Base-by-base conservation (phyloP, 2,329 filamentous ascomycete species). In the Colletotrichum brevisporum region DNA sequence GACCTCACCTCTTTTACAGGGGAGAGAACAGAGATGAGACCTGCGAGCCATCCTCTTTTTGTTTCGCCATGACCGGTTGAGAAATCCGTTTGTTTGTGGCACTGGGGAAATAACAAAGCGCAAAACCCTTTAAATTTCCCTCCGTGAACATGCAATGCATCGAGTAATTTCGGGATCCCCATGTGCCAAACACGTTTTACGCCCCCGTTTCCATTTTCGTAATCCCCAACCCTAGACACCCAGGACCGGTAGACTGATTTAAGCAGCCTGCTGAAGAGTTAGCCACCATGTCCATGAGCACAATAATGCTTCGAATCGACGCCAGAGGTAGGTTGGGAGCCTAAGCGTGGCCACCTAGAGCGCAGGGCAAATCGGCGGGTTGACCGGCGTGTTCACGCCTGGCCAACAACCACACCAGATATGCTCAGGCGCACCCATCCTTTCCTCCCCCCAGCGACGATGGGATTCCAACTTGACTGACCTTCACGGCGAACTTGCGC, bases 401-500 rank as follows among this genome's bases (percentile, higher is more conserved):
- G 31, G 10, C 31, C 31, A 36, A 10, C 10, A 36, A 8, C 31
- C 31, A 36, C 31, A 10, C 31, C 9, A 10, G 10, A 36, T 36
- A 6, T 36, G 4, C 31, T 4, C 31, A 36, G 31, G 8, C 9
- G 10, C 3, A 36, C 9, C 31, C 31, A 12, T 36, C 31, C 31
- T 10, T 36, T 36, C 31, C 31, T 10, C 10, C 10, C 31, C 31
- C 10, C 31, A 3, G 10, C 31, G 31, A 36, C 4, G 41, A 16
- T 1, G 9, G 26, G 10, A 8, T 52, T 45, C 55, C 51, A 8
- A 41, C 43, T 63, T 56, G 26, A 70, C 78, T 75, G 89, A 95
- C 96, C 95, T 98, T 99, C 85, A 99, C 93, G 85, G 96, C 96
- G 86, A 92, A 99, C 89, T 97, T 98, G 87, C 96, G 92, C 90